Evolutionary conservation across 2,329 filamentous ascomycete species (phyloP).

Genomic region (Penicillium sp.): DNA sequence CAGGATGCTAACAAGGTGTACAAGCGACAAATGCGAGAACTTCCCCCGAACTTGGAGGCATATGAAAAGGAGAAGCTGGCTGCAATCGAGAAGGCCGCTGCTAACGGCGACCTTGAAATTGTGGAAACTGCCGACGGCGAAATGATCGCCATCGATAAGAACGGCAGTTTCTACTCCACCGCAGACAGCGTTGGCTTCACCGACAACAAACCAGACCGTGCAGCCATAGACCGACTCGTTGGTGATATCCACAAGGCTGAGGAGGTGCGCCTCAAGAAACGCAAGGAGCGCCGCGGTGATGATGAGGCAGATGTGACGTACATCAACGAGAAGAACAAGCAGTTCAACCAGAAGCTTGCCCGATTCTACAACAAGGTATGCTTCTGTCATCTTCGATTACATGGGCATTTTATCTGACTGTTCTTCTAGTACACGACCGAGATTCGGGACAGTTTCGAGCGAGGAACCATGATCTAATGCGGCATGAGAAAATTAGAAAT

Average conservation of each 20-base stretch:
- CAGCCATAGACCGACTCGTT: conserved; percentile 83
- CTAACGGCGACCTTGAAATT: conserved; percentile 82
- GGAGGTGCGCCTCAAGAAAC: conserved; percentile 80
- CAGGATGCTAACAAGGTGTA: conserved; percentile 90
- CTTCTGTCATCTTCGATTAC: conserved; percentile 1
- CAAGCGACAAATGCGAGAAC: conserved; percentile 79
- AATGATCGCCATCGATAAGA: conserved; percentile 87
- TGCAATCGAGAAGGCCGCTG: conserved; percentile 80
- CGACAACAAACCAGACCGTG: conserved; percentile 83
- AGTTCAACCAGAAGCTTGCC: conserved; percentile 96
- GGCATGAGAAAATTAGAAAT: conserved; percentile 19
- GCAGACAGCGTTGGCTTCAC: conserved; percentile 78
- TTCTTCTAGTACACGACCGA: conserved; percentile 77
- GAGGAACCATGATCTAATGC: conserved; percentile 85
- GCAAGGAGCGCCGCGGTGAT: conserved; percentile 76
- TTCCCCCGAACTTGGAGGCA: conserved; percentile 74
- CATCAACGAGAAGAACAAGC: conserved; percentile 99
- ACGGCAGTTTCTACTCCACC: conserved; percentile 87
- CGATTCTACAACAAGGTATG: conserved; percentile 90
- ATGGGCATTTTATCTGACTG: conserved; percentile 16
- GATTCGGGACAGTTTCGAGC: conserved; percentile 95
- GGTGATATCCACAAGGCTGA: conserved; percentile 85
- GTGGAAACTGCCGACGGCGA: conserved; percentile 95
- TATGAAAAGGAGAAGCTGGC: conserved; percentile 86
- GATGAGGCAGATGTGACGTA: conserved; percentile 93